Evolutionary conservation across 2,329 filamentous ascomycete species (phyloP), one percentile per base, ranked within the genome.

Genomic region (Plectosphaerella plurivora): DNA sequence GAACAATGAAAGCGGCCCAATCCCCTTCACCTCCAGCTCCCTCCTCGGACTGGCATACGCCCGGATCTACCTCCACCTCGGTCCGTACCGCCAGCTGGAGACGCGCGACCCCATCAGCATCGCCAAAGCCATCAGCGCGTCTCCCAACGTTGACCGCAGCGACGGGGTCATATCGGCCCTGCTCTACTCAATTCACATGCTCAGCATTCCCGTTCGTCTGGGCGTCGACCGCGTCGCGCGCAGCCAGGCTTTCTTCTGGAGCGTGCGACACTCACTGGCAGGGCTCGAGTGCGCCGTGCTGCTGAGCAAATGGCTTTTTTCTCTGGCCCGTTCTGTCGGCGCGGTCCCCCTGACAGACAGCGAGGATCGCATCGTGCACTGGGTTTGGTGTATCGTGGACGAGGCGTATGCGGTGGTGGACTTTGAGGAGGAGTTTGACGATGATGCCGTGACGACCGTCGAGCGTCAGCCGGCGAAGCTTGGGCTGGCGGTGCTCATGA

Each of bases 161-260:
- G 73, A 79, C 42, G 72, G 75, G 1, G 63, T 77, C 3, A 69
- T 76, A 4, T 70, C 73, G 0, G 78, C 79, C 0, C 66, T 81
- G 1, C 65, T 82, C 0, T 80, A 82, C 55, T 73, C 77, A 1
- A 74, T 76, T 1, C 79, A 83, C 45, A 76, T 77, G 8, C 65
- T 82, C 0, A 81, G 78, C 47, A 80, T 81, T 0, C 79, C 79
- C 0, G 79, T 83, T 5, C 67, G 79, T 20, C 60, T 82, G 0
- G 79, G 79, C 0, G 74, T 83, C 15, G 76, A 79, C 49, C 72
- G 75, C 14, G 78, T 82, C 1, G 77, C 77, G 0, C 67, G 75
- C 15, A 82, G 76, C 15, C 78, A 82, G 49, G 76, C 78, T 0
- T 78, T 80, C 45, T 76, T 81, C 47, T 82, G 79, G 78, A 79